Base-by-base conservation (phyloP, 331 rosid genomes). In the Arachis monticola region DNA sequence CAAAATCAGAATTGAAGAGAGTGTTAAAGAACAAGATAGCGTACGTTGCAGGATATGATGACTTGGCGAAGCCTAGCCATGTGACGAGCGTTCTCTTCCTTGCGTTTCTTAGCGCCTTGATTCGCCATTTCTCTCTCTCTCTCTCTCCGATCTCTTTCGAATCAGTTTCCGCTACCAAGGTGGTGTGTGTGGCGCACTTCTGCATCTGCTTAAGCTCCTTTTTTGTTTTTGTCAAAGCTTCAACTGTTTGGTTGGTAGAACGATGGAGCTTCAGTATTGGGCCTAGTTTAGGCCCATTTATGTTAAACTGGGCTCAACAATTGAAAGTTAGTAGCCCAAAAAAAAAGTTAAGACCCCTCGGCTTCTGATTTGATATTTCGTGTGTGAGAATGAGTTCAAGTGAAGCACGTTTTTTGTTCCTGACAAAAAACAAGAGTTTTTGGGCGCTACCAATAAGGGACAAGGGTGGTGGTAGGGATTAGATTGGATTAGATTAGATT, bases 71-170 rank as follows among this genome's bases (percentile, higher is more conserved):
- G 87, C 85, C 87, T 88, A 8, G 85, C 73, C 96, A 95, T 90
- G 86, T 92, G 98, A 50, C 93, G 90, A 66, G 80, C 70, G 63
- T 92, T 95, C 88, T 87, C 99, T 77, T 92, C 99, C 87, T 85
- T 92, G 6, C 97, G 98, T 79, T 92, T 92, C 91, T 95, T 95
- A 17, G 98, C 99, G 0, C 98, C 98, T 77, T 92, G 99, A 70
- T 95, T 95, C 14, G 98, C 97, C 99, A 95, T 95, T 75, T 72
- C 61, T 69, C 71, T 74, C 52, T 35, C n/a, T n/a, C n/a, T n/a
- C n/a, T 51, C 60, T 44, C 14, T 4, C 60, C 13, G 2, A 6
- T 17, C 9, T 7, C 38, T 32, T 9, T 4, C 6, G 67, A 9
- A 61, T 61, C 66, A 60, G 64, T 38, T 74, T 32, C 69, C 17